Conservation (phyloP, 2,329 filamentous ascomycete species). For the Tolypocladium guangdongense region DNA sequence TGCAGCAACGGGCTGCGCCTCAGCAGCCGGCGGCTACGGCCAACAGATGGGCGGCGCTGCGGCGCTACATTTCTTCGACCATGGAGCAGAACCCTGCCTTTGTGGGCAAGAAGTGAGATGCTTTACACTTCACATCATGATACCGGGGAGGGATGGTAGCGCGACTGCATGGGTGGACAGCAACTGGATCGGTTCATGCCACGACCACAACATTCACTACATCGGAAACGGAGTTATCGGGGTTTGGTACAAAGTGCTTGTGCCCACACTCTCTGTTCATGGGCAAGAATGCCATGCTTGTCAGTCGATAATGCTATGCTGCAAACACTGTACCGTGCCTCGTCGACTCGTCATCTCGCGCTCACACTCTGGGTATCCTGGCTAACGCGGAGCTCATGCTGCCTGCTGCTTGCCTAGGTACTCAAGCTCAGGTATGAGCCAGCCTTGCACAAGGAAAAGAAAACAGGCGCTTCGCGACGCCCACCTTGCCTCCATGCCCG, state of each 20-base stretch:
- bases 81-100: constrained; percentile 86
- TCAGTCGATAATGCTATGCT: background rate
- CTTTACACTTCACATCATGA: background rate
- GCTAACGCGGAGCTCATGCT: background rate
- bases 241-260: background rate
- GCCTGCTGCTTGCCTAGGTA: background rate
- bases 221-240: background rate
- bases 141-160: background rate
- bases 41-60: constrained; percentile 68
- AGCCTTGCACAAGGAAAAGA: background rate
- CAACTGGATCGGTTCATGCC: background rate
- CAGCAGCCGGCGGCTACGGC: constrained; percentile 28
- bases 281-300: background rate
- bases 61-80: constrained; percentile 73
- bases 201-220: background rate
- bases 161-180: background rate
- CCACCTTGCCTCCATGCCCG: background rate
- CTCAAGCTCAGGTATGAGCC: background rate
- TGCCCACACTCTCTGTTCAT: background rate
- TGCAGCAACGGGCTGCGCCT: constrained; percentile 4
- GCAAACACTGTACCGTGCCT: background rate
- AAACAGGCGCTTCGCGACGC: background rate
- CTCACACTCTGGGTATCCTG: background rate
- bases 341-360: background rate
- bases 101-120: constrained; percentile 12